phyloP scores from a whole-genome alignment of 2,329 filamentous ascomycete genomes.

The Fusarium tupiense region DNA sequence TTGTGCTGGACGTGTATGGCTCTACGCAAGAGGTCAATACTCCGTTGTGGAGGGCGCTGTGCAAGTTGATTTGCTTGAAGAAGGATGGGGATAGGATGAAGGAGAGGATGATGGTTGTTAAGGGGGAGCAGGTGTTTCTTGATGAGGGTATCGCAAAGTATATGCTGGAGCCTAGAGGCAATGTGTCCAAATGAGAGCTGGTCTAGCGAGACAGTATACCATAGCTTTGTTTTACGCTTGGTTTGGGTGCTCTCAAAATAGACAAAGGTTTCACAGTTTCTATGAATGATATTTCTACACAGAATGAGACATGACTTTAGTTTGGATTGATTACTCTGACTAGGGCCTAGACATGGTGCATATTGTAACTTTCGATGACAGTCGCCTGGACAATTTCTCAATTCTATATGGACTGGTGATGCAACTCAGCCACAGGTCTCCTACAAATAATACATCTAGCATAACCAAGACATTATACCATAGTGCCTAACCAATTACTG shows the following conservation, averaged over 20 bases:
- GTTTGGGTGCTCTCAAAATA: background rate
- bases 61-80: conserved; percentile 19
- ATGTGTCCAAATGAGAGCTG: background rate
- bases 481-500: background rate
- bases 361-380: background rate
- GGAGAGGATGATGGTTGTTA: conserved; percentile 14
- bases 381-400: background rate
- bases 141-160: conserved; percentile 10
- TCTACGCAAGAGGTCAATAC: background rate
- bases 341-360: background rate
- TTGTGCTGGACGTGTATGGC: conserved; percentile 17
- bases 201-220: background rate
- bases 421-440: background rate
- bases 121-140: conserved; percentile 11
- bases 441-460: background rate
- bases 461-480: background rate
- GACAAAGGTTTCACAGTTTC: background rate
- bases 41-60: conserved; percentile 22
- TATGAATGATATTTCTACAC: background rate
- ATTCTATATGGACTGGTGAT: background rate
- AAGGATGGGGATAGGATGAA: background rate
- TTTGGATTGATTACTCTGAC: background rate
- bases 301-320: background rate
- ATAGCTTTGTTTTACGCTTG: background rate
- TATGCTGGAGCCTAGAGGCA: background rate